Conservation (phyloP, 805 yeast genomes). For the Dipodascus geniculatus region DNA sequence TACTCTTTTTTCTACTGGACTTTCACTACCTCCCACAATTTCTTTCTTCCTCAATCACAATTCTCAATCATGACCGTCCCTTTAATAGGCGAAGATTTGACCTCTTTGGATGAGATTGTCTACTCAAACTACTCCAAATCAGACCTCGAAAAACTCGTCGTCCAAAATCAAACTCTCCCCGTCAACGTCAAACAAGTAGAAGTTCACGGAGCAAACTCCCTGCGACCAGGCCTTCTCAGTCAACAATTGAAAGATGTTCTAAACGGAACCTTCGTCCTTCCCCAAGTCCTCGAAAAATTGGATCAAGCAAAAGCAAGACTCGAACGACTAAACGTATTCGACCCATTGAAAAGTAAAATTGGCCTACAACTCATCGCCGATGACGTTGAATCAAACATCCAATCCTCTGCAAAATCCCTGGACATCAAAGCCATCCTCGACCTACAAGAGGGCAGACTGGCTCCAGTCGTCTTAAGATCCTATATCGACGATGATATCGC, state of each 20-base stretch:
- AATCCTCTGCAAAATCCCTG: slow-evolving; percentile 1
- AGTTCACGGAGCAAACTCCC: slow-evolving; percentile 17
- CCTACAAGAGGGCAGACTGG: slow-evolving; percentile 4
- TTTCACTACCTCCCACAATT: neutral
- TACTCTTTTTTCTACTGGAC: neutral
- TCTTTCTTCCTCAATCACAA: neutral
- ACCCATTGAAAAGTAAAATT: slow-evolving; percentile 5
- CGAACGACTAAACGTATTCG: slow-evolving; percentile 4
- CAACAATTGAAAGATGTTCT: slow-evolving; percentile 20
- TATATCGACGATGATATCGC: slow-evolving; percentile 12
- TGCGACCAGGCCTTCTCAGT: slow-evolving; percentile 18
- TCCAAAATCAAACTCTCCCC: slow-evolving; percentile 19
- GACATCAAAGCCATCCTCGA: slow-evolving; percentile 10
- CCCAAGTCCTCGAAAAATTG: slow-evolving; percentile 15
- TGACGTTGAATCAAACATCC: neutral
- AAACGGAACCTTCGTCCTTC: slow-evolving; percentile 13
- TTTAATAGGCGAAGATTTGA: neutral
- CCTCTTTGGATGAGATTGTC: neutral
- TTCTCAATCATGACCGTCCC: neutral
- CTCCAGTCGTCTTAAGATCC: slow-evolving; percentile 1
- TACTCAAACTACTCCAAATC: neutral
- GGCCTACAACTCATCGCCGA: slow-evolving; percentile 1
- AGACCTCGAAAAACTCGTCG: slow-evolving; percentile 8
- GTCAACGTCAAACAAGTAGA: slow-evolving; percentile 19
- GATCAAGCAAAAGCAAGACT: slow-evolving; percentile 17